These are phyloP conservation scores for Haplosporangium gracile DNA, from an alignment of 192 early-diverging fungal species.

Conservation along the genomic window DNA sequence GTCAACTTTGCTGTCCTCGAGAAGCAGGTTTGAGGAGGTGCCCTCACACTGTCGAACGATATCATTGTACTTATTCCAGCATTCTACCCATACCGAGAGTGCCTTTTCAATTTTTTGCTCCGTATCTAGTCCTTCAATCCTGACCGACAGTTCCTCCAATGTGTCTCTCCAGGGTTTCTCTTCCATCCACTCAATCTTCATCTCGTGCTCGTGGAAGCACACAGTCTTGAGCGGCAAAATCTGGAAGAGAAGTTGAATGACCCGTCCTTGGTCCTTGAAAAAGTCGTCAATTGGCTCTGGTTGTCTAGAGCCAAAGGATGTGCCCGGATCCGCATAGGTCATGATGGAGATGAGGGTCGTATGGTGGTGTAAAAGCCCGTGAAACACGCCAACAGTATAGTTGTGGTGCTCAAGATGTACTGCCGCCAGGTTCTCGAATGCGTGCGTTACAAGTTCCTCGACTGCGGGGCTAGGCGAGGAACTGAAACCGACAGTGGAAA, in stretches of 20 bases:
- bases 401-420: background rate
- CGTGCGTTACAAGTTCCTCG: background rate
- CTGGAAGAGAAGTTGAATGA: background rate
- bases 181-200: conserved; percentile 2
- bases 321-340: background rate
- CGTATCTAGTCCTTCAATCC: background rate
- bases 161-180: background rate
- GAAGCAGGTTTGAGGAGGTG: background rate
- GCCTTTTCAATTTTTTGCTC: background rate
- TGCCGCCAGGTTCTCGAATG: background rate
- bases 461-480: background rate
- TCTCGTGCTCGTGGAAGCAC: background rate
- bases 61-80: background rate
- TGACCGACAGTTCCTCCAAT: background rate
- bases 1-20: too few relatives aligned
- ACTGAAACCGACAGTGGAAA: background rate
- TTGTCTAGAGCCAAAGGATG: background rate
- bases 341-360: background rate
- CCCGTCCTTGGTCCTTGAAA: background rate
- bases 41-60: background rate
- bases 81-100: background rate
- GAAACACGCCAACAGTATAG: background rate
- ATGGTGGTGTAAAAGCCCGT: background rate
- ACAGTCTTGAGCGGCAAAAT: background rate
- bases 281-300: background rate